Conservation (phyloP, 441 rosid genomes). For the Gossypium davidsonii region DNA sequence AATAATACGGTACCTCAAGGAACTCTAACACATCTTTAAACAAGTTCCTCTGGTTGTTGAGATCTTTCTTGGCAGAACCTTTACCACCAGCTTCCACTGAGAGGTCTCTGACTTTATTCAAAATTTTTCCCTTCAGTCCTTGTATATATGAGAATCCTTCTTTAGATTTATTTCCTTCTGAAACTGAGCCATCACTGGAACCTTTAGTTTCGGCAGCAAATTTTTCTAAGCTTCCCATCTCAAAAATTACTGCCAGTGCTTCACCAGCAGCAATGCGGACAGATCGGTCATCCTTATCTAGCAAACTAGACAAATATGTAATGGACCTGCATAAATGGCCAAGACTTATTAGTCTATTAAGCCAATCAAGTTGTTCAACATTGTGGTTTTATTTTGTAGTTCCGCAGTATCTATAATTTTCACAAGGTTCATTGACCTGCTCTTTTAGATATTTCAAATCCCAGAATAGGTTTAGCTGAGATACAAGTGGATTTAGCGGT, state of each 20-base stretch:
- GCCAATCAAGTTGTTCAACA: background rate
- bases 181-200: slow-evolving; percentile 33
- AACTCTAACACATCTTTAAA: slow-evolving; percentile 74
- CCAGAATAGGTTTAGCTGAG: background rate
- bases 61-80: slow-evolving; percentile 92
- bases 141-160: slow-evolving; percentile 45
- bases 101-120: slow-evolving; percentile 68
- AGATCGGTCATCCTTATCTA: slow-evolving; percentile 82
- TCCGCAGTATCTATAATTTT: background rate
- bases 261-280: slow-evolving; percentile 95
- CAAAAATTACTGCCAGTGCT: slow-evolving; percentile 80
- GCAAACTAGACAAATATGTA: slow-evolving; percentile 59
- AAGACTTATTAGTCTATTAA: slow-evolving; percentile 12
- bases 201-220: slow-evolving; percentile 43
- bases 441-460: slow-evolving; percentile 1
- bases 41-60: slow-evolving; percentile 69
- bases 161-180: slow-evolving; percentile 47
- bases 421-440: background rate
- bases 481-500: background rate
- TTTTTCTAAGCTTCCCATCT: slow-evolving; percentile 63
- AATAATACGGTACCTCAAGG: slow-evolving; percentile 56
- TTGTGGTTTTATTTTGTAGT: background rate
- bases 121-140: slow-evolving; percentile 60
- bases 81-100: slow-evolving; percentile 90
- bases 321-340: slow-evolving; percentile 52